A percentile compares a stretch with the other conserved stretches of the same genome.
Conservation (phyloP, 2,329 filamentous ascomycete species). For the Penicillium sp. region DNA sequence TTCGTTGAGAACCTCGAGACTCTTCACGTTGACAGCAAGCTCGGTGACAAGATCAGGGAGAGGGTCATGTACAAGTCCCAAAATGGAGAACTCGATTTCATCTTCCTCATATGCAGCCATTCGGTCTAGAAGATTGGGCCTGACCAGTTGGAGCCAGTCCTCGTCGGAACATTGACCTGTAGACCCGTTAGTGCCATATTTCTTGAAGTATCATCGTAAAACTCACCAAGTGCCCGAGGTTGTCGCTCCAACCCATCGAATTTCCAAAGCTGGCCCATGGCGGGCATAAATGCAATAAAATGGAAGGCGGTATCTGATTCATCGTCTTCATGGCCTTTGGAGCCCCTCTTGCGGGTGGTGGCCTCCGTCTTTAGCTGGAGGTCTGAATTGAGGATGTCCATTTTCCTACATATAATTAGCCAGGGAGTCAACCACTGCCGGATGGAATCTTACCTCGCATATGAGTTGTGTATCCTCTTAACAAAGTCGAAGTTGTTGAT, state of each 20-base stretch:
- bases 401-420: constrained; percentile 54
- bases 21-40: constrained; percentile 49
- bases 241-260: constrained; percentile 79
- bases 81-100: constrained; percentile 72
- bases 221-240: constrained; percentile 64
- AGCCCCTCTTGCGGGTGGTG: constrained; percentile 39
- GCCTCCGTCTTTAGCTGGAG: constrained; percentile 57
- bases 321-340: constrained; percentile 45
- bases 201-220: neutral
- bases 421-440: neutral
- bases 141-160: constrained; percentile 69
- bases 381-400: constrained; percentile 74
- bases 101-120: constrained; percentile 68
- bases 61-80: constrained; percentile 72
- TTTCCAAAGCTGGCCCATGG: constrained; percentile 76
- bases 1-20: constrained; percentile 42
- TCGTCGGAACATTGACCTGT: constrained; percentile 45
- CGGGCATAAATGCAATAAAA: constrained; percentile 85
- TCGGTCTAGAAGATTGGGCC: constrained; percentile 64
- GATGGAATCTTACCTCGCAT: constrained; percentile 61
- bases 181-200: neutral
- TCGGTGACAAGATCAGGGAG: constrained; percentile 49
- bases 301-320: constrained; percentile 71
- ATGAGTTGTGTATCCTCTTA: constrained; percentile 82
- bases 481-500: constrained; percentile 76